Conservation (phyloP, 1,284 basidiomycete genomes). For the Heliocybe sulcata region DNA sequence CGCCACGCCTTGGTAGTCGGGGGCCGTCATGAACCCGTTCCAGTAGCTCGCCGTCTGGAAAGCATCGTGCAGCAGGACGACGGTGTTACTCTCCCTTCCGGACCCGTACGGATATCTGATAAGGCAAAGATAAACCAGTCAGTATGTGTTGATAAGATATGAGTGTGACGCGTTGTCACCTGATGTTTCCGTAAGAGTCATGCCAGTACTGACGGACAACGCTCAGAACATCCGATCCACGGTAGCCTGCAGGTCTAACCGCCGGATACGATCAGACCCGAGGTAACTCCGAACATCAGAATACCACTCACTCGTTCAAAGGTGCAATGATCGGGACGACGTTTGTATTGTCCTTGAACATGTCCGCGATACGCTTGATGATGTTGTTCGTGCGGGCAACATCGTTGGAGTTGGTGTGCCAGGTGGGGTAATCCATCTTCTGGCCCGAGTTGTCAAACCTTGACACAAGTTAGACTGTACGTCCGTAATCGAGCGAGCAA, state of each 20-base stretch:
- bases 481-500: slow-evolving; percentile 5
- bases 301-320: slow-evolving; percentile 61
- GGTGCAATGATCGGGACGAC: slow-evolving; percentile 72
- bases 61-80: slow-evolving; percentile 79
- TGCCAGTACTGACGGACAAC: slow-evolving; percentile 67
- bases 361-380: slow-evolving; percentile 55
- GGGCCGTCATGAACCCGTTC: slow-evolving; percentile 58
- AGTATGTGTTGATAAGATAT: slow-evolving; percentile 14
- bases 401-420: slow-evolving; percentile 65
- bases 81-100: slow-evolving; percentile 47
- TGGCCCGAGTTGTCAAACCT: slow-evolving; percentile 90
- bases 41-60: slow-evolving; percentile 77
- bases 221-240: slow-evolving; percentile 43
- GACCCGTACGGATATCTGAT: slow-evolving; percentile 52
- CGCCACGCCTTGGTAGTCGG: slow-evolving; percentile 59
- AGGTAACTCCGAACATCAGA: not conserved
- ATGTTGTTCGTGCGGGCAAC: slow-evolving; percentile 66
- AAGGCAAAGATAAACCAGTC: slow-evolving; percentile 6
- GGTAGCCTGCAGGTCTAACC: slow-evolving; percentile 71
- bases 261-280: slow-evolving; percentile 5
- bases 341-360: slow-evolving; percentile 46
- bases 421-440: slow-evolving; percentile 50
- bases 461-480: not conserved
- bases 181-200: slow-evolving; percentile 70
- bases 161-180: slow-evolving; percentile 30